These are phyloP conservation scores for Candida insectorum DNA, from an alignment of 805 yeast species.

Conservation along the genomic window DNA sequence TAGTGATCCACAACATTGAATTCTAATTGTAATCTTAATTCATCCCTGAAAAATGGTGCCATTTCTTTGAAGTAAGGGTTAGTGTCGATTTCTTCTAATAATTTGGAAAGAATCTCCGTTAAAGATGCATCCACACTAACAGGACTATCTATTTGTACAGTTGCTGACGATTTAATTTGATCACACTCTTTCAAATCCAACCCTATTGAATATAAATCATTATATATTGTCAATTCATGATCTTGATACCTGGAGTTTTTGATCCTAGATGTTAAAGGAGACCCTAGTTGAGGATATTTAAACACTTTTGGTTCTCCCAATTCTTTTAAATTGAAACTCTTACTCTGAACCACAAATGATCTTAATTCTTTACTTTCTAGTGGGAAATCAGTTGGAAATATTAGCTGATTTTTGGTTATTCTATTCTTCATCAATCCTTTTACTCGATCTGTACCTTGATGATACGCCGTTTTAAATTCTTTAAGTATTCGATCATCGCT, in stretches of 20 bases:
- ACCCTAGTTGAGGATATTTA: slow-evolving; percentile 4
- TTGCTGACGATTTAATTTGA: slow-evolving; percentile 2
- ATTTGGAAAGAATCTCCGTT: slow-evolving; percentile 10
- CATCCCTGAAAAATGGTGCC: slow-evolving; percentile 24
- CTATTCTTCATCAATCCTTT: slow-evolving; percentile 5
- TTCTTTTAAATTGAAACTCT: slow-evolving; percentile 9
- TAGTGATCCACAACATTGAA: slow-evolving; percentile 21
- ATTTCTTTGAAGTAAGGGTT: slow-evolving; percentile 23
- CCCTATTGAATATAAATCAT: slow-evolving; percentile 11
- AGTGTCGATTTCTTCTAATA: slow-evolving; percentile 10
- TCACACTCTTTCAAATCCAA: slow-evolving; percentile 11
- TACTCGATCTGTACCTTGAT: slow-evolving; percentile 10
- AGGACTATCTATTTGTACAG: slow-evolving; percentile 12
- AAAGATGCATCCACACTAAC: slow-evolving; percentile 13
- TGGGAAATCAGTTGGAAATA: slow-evolving; percentile 15
- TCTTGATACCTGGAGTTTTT: slow-evolving; percentile 9
- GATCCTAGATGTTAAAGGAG: slow-evolving; percentile 4
- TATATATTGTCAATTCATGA: slow-evolving; percentile 11
- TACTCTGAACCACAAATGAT: slow-evolving; percentile 6
- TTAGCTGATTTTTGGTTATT: slow-evolving; percentile 12
- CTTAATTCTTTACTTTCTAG: slow-evolving; percentile 5
- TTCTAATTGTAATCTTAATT: slow-evolving; percentile 19
- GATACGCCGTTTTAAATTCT: slow-evolving; percentile 12
- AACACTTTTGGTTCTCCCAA: slow-evolving; percentile 9
- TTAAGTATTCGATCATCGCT: slow-evolving; percentile 2